Percentiles rank a stretch among this genome's conserved stretches.
phyloP scores from a whole-genome alignment of 768 basidiomycete species.

The Butyriboletus loyo region DNA sequence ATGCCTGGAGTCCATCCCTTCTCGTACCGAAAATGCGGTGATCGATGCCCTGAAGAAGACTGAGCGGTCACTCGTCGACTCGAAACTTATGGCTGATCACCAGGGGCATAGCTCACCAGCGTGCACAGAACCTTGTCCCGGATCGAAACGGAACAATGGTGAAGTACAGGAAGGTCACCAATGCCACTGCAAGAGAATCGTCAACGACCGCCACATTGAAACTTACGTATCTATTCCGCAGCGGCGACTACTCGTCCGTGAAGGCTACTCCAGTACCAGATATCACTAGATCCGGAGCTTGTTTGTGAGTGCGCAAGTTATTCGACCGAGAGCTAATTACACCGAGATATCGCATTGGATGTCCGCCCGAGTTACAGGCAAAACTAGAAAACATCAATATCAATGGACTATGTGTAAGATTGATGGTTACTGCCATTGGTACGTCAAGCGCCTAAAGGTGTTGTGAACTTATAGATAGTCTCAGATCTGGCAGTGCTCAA shows the following conservation, averaged over 20 bases:
- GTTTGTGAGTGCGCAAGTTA: background rate
- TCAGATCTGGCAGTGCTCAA: background rate
- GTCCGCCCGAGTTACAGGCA: conserved; percentile 12
- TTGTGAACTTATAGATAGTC: background rate
- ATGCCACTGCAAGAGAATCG: too few species aligned
- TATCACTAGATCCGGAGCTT: background rate
- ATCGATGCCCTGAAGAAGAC: background rate
- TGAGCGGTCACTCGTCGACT: background rate
- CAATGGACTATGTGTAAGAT: background rate
- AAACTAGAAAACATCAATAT: background rate
- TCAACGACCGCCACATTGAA: background rate
- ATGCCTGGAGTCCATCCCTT: too few species aligned
- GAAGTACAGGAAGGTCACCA: conserved; percentile 1
- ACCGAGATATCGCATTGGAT: conserved; percentile 4
- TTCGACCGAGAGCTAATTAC: background rate
- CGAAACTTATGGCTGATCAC: background rate
- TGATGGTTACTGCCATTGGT: background rate
- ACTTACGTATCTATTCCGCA: background rate
- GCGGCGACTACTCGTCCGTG: background rate
- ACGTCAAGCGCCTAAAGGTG: too few species aligned
- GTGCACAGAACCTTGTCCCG: background rate
- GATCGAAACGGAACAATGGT: background rate
- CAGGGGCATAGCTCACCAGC: background rate
- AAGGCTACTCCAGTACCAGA: conserved; percentile 8
- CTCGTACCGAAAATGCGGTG: background rate